Evolutionary conservation across 2,329 filamentous ascomycete genomes (phyloP).

Genomic region (Camillea tinctor): DNA sequence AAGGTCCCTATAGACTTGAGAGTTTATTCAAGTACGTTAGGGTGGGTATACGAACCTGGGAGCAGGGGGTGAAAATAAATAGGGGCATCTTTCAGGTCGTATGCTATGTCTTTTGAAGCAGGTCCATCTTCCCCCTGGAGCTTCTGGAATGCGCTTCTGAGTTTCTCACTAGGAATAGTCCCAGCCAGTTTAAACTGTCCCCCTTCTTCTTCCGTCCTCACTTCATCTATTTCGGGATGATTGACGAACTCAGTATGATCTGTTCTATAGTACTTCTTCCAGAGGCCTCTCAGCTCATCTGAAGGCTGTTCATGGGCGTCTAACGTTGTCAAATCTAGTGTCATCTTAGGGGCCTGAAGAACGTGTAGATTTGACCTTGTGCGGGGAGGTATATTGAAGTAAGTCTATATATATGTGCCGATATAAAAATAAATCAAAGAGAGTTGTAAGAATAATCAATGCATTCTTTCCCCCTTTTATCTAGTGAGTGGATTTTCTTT

Average conservation of each 20-base stretch:
- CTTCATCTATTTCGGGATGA: constrained; percentile 58
- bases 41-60: constrained; percentile 55
- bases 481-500: too few relatives aligned
- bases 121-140: constrained; percentile 37
- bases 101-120: constrained; percentile 17
- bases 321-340: constrained; percentile 48
- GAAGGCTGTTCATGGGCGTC: constrained; percentile 81
- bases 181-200: constrained; percentile 46
- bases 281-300: constrained; percentile 64
- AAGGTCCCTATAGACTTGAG: constrained; percentile 2
- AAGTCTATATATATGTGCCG: too few relatives aligned
- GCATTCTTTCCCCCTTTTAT: too few relatives aligned
- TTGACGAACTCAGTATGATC: constrained; percentile 50
- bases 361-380: too few relatives aligned
- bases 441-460: too few relatives aligned
- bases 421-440: too few relatives aligned
- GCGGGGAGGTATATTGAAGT: too few relatives aligned
- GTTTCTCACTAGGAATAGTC: constrained; percentile 40
- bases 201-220: constrained; percentile 37
- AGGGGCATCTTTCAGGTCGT: constrained; percentile 37
- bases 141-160: constrained; percentile 44
- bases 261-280: constrained; percentile 71
- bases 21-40: background rate
- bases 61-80: constrained; percentile 66
- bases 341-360: constrained; percentile 40